Conservation (phyloP, 257 asterid species). For the Primulina tabacum region DNA sequence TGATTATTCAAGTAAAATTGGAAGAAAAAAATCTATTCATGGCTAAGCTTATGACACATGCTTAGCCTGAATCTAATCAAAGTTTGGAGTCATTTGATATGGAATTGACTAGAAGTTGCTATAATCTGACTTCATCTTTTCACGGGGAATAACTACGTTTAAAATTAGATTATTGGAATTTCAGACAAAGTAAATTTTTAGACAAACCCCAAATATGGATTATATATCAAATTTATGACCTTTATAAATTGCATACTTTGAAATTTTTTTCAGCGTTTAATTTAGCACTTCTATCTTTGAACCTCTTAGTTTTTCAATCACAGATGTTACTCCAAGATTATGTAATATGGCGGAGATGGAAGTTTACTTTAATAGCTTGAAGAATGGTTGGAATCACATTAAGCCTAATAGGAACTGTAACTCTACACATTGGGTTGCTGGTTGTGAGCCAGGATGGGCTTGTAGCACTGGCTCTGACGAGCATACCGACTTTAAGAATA, state of each 20-base stretch:
- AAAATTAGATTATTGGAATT: conserved; percentile 2
- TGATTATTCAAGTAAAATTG: no score
- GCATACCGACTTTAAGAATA: conserved; percentile 31
- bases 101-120: no score
- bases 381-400: conserved; percentile 34
- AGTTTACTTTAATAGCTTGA: conserved; percentile 52
- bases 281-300: conserved; percentile 14
- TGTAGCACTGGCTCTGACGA: conserved; percentile 49
- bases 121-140: no score
- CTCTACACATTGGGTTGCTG: conserved; percentile 59
- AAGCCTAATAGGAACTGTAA: conserved; percentile 73
- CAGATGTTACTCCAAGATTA: conserved; percentile 57
- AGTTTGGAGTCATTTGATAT: no score
- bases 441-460: conserved; percentile 97
- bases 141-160: no score
- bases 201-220: background rate
- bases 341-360: conserved; percentile 78
- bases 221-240: background rate
- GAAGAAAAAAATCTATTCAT: no score
- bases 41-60: background rate
- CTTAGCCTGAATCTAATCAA: no score
- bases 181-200: background rate
- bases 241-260: background rate
- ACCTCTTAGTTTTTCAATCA: conserved; percentile 19
- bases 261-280: background rate